phyloP scores from a whole-genome alignment of 352 stramenopile genomes.

The Phytopythium chamaehyphon region DNA sequence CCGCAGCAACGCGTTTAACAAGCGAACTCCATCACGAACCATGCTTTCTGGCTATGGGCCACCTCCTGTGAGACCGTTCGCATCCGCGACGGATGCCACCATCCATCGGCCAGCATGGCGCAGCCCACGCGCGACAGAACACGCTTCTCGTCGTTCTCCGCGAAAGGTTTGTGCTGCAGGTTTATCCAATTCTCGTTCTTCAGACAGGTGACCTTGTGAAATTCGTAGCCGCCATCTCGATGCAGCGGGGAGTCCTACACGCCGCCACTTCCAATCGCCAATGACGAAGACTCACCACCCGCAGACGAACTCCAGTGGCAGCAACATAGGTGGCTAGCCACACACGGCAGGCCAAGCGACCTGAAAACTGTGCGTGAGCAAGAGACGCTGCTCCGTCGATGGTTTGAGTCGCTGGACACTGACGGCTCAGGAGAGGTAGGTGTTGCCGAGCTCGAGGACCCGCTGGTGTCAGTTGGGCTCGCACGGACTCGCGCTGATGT shows the following conservation, averaged over 20 bases:
- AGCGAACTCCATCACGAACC: not conserved
- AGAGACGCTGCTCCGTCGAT: constrained; percentile 62
- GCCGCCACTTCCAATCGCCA: no score
- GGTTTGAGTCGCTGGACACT: constrained; percentile 87
- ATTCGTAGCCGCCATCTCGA: constrained; percentile 33
- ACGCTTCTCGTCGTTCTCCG: constrained; percentile 11
- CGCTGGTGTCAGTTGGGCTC: constrained; percentile 85
- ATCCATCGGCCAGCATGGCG: constrained; percentile 51
- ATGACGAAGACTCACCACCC: not conserved
- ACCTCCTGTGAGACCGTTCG: constrained; percentile 31
- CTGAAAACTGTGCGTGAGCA: constrained; percentile 69
- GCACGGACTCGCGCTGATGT: constrained; percentile 72
- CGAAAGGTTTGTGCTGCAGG: no score
- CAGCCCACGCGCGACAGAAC: constrained; percentile 27
- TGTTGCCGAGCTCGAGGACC: constrained; percentile 80
- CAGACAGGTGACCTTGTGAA: no score
- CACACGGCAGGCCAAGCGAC: constrained; percentile 64
- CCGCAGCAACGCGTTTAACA: no score
- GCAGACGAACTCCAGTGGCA: constrained; percentile 70
- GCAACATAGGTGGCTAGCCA: constrained; percentile 72
- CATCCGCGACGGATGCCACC: constrained; percentile 47
- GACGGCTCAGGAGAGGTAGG: constrained; percentile 80
- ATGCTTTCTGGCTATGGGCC: not conserved
- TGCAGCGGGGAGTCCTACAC: constrained; percentile 17
- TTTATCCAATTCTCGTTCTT: no score